A percentile compares a stretch with the other conserved stretches of the same genome.
Conservation (phyloP, 495 filamentous ascomycete species). For the Aspergillus biplanus region DNA sequence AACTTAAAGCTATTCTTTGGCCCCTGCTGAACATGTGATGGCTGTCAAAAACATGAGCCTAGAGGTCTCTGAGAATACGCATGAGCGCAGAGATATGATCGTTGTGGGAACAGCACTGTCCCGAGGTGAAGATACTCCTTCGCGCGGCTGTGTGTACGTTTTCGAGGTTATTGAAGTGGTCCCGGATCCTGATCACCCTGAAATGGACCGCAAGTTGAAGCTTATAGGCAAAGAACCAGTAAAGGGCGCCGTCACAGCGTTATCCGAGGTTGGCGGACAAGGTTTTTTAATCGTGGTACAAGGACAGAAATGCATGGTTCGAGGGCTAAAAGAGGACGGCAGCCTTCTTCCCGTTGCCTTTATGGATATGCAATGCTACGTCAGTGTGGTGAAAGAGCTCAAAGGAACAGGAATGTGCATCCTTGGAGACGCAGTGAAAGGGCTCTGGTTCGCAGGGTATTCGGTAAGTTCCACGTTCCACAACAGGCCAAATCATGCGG, state of each 20-base stretch:
- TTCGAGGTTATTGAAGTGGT: conserved; percentile 91
- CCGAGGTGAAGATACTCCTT: conserved; percentile 85
- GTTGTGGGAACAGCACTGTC: conserved; percentile 82
- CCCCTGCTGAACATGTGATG: conserved; percentile 73
- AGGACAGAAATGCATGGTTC: conserved; percentile 95
- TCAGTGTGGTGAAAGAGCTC: conserved; percentile 79
- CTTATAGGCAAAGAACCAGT: conserved; percentile 87
- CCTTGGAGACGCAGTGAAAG: conserved; percentile 87
- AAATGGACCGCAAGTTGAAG: conserved; percentile 83
- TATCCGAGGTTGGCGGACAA: conserved; percentile 88
- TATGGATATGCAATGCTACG: conserved; percentile 95
- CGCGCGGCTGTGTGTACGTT: conserved; percentile 84
- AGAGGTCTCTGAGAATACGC: conserved; percentile 86
- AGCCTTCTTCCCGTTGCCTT: conserved; percentile 92
- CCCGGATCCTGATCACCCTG: conserved; percentile 81
- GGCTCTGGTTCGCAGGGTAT: conserved; percentile 93
- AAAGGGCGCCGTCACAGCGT: conserved; percentile 87
- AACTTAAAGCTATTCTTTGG: conserved; percentile 53
- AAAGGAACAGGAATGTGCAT: conserved; percentile 80
- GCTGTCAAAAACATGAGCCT: conserved; percentile 82
- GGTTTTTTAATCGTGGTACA: conserved; percentile 90
- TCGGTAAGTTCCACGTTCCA: conserved; percentile 54
- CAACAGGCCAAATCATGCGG: background rate
- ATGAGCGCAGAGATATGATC: conserved; percentile 79
- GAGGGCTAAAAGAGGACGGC: conserved; percentile 93